phyloP scores from a whole-genome alignment of 108 stramenopile genomes.

The Nitzschia putrida region DNA sequence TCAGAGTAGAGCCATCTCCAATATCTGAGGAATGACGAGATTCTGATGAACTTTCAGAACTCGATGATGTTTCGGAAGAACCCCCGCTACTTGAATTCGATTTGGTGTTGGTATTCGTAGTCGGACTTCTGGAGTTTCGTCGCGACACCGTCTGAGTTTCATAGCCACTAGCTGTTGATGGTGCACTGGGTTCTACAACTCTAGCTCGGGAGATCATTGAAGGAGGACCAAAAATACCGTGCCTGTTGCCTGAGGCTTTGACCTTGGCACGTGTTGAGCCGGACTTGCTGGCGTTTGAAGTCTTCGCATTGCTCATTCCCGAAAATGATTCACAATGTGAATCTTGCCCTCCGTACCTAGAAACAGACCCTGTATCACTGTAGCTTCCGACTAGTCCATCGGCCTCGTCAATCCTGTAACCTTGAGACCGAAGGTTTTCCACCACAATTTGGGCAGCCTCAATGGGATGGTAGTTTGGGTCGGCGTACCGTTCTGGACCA shows the following conservation, averaged over 20 bases:
- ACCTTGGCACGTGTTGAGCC: neutral
- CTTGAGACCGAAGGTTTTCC: conserved; percentile 8
- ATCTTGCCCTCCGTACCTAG: neutral
- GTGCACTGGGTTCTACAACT: neutral
- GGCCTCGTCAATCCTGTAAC: conserved; percentile 6
- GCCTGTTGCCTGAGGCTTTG: neutral
- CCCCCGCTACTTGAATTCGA: neutral
- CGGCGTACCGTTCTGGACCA: conserved; percentile 3
- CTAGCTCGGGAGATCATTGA: neutral
- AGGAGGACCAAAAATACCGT: neutral
- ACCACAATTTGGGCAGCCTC: conserved; percentile 11
- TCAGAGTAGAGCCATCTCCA: conserved; percentile 14
- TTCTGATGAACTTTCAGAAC: neutral
- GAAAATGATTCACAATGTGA: neutral
- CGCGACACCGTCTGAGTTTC: neutral
- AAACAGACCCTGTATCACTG: conserved; percentile 4
- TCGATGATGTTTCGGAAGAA: neutral
- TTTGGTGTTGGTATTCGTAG: neutral
- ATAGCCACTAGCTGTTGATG: neutral
- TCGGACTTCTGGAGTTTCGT: neutral
- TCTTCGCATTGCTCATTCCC: neutral
- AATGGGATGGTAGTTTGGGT: neutral
- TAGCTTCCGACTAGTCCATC: conserved; percentile 12
- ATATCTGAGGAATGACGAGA: neutral
- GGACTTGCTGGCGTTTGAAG: neutral